Conservation (phyloP, 768 basidiomycete species). For the Tephrocybe rancida region DNA sequence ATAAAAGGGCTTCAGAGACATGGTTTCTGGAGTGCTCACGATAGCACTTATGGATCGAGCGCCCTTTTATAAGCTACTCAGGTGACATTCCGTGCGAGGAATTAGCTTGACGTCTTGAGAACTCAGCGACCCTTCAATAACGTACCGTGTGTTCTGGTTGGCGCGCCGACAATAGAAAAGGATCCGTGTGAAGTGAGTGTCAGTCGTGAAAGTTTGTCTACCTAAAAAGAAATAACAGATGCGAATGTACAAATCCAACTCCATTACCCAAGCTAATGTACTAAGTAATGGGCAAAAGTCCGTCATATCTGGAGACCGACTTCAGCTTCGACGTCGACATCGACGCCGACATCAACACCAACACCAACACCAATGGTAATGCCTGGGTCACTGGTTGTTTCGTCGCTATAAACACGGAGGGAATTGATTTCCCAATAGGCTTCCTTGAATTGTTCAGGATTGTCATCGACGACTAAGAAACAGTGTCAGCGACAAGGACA, state of each 20-base stretch:
- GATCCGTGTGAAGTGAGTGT: too few species aligned
- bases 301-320: not conserved
- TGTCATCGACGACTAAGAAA: slow-evolving; percentile 54
- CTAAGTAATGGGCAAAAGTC: not conserved
- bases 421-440: slow-evolving; percentile 75
- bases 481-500: not conserved
- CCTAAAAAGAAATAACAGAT: too few species aligned
- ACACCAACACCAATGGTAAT: not conserved
- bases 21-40: not conserved
- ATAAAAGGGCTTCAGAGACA: slow-evolving; percentile 1
- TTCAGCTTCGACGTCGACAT: too few species aligned
- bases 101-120: not conserved
- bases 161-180: too few species aligned
- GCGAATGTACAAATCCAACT: too few species aligned
- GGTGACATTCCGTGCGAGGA: not conserved
- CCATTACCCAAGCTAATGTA: too few species aligned
- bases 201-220: too few species aligned
- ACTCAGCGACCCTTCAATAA: not conserved
- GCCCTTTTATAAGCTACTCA: slow-evolving; percentile 8
- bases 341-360: too few species aligned
- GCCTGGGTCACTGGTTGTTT: not conserved
- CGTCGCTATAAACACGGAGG: slow-evolving; percentile 51
- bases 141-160: not conserved
- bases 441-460: slow-evolving; percentile 57
- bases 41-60: not conserved